Evolutionary conservation across 2,329 filamentous ascomycete species (phyloP).

Genomic region (Scleromitrula shiraiana): DNA sequence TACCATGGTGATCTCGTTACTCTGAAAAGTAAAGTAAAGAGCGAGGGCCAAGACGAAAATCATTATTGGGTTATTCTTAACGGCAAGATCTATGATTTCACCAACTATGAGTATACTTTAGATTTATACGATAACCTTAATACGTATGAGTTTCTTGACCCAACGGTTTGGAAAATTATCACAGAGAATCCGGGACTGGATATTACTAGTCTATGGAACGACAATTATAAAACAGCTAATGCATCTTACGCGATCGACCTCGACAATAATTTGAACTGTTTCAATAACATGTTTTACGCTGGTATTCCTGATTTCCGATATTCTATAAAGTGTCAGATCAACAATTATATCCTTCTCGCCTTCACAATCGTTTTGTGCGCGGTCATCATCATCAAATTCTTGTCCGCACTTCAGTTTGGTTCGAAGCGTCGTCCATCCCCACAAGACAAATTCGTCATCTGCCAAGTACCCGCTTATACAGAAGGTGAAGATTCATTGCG

Average conservation of each 20-base stretch:
- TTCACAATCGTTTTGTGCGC: slow-evolving; percentile 78
- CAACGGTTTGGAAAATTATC: slow-evolving; percentile 58
- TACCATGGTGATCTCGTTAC: slow-evolving; percentile 83
- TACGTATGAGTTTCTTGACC: slow-evolving; percentile 65
- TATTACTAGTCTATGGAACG: slow-evolving; percentile 59
- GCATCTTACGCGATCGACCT: slow-evolving; percentile 43
- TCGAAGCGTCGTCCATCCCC: slow-evolving; percentile 82
- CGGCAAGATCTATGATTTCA: slow-evolving; percentile 76
- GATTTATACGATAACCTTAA: slow-evolving; percentile 42
- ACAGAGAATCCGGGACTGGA: slow-evolving; percentile 72
- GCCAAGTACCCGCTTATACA: slow-evolving; percentile 94
- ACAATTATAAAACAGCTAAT: slow-evolving; percentile 43
- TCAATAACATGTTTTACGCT: slow-evolving; percentile 75
- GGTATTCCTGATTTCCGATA: slow-evolving; percentile 82
- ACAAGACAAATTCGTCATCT: slow-evolving; percentile 98
- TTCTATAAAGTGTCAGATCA: slow-evolving; percentile 67
- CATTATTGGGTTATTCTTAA: slow-evolving; percentile 77
- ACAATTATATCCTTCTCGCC: slow-evolving; percentile 82
- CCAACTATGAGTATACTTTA: slow-evolving; percentile 79
- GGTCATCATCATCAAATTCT: slow-evolving; percentile 80
- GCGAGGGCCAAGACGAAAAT: slow-evolving; percentile 57
- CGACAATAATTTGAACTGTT: slow-evolving; percentile 65
- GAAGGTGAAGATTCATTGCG: slow-evolving; percentile 93
- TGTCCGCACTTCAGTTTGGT: slow-evolving; percentile 87
- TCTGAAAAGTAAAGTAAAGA: slow-evolving; percentile 48